A percentile compares a stretch with the other conserved stretches of the same genome.
These are phyloP conservation scores for Cercis canadensis DNA, from an alignment of 306 rosid species.

Conservation along the genomic window DNA sequence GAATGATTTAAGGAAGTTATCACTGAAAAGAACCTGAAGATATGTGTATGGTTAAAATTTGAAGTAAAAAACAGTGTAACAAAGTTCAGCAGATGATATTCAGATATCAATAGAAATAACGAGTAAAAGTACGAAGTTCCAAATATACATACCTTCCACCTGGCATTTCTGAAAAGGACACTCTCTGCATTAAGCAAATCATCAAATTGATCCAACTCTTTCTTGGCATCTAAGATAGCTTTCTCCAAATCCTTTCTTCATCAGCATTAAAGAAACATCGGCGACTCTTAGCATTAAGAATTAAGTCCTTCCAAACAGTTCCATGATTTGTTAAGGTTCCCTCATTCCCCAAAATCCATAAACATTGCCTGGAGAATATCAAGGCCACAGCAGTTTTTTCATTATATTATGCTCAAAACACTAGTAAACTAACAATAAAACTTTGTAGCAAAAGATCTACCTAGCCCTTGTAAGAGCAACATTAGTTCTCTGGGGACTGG, in stretches of 20 bases:
- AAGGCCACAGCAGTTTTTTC: slow-evolving; percentile 12
- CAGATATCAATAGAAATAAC: not conserved
- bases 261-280: slow-evolving; percentile 73
- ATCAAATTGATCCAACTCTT: slow-evolving; percentile 65
- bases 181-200: slow-evolving; percentile 70
- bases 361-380: slow-evolving; percentile 57
- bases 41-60: not conserved
- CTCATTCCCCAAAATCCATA: slow-evolving; percentile 85
- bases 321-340: slow-evolving; percentile 47
- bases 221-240: slow-evolving; percentile 60
- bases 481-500: slow-evolving; percentile 63
- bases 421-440: slow-evolving; percentile 1
- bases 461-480: slow-evolving; percentile 91
- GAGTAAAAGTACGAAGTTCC: not conserved
- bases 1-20: slow-evolving; percentile 73
- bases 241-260: slow-evolving; percentile 65
- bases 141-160: slow-evolving; percentile 70
- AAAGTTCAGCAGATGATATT: not conserved
- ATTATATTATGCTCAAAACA: not conserved
- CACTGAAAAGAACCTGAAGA: slow-evolving; percentile 70
- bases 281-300: slow-evolving; percentile 64
- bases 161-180: slow-evolving; percentile 57
- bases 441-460: slow-evolving; percentile 37
- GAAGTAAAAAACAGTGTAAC: not conserved
- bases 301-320: slow-evolving; percentile 65